Percentiles rank a stretch among this genome's conserved stretches.
phyloP scores from a whole-genome alignment of 768 basidiomycete genomes.

The Pleurotus tuber-regium region DNA sequence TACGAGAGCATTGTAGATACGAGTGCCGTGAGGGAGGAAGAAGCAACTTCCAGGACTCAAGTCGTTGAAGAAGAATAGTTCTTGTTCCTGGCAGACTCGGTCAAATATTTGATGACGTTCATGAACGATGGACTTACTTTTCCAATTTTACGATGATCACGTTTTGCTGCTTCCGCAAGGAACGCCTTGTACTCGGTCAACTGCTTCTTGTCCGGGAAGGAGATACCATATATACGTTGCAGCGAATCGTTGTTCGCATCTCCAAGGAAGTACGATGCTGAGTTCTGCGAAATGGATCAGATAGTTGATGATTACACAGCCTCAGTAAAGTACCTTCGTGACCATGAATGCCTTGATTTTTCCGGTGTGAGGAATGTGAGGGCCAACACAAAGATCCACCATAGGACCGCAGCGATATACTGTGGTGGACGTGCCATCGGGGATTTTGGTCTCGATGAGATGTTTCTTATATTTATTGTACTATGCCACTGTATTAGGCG shows the following conservation, averaged over 20 bases:
- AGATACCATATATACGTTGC: conserved; percentile 96
- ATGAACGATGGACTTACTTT: conserved; percentile 42
- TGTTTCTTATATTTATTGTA: conserved; percentile 99
- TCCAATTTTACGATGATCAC: conserved; percentile 95
- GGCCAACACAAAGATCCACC: conserved; percentile 96
- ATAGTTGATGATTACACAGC: neutral
- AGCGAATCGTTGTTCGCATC: conserved; percentile 91
- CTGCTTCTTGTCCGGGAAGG: conserved; percentile 98
- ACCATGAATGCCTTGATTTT: conserved; percentile 97
- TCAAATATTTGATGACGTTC: neutral
- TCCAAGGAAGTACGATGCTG: conserved; percentile 96
- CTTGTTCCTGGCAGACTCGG: conserved; percentile 69
- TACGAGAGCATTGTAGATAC: conserved; percentile 92
- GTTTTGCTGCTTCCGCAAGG: conserved; percentile 95
- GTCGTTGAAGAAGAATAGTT: conserved; percentile 98
- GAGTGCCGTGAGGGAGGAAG: conserved; percentile 95
- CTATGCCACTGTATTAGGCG: conserved; percentile 37
- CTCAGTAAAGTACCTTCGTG: conserved; percentile 64
- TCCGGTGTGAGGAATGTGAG: conserved; percentile 97
- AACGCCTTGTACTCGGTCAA: conserved; percentile 93
- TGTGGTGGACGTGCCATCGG: conserved; percentile 94
- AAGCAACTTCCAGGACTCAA: conserved; percentile 93
- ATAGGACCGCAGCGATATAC: conserved; percentile 99
- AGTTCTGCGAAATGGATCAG: conserved; percentile 58
- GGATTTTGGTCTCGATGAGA: conserved; percentile 92